Percentiles rank a stretch among this genome's conserved stretches.
phyloP scores from a whole-genome alignment of 257 asterid species.

The Coffea canephora region DNA sequence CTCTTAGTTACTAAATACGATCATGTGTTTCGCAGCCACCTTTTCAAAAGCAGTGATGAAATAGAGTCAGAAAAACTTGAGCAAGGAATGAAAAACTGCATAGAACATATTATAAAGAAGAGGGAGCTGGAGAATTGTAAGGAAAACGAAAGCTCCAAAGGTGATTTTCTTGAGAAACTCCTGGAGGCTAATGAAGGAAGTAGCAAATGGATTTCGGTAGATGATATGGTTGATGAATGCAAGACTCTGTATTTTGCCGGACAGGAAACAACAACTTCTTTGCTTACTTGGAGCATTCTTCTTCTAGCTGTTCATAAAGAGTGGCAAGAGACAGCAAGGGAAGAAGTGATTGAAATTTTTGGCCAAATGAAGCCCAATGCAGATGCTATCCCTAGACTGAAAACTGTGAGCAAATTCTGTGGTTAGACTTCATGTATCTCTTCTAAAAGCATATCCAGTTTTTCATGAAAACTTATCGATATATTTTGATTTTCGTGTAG shows the following conservation, averaged over 20 bases:
- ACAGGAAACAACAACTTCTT: constrained; percentile 61
- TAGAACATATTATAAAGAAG: constrained; percentile 37
- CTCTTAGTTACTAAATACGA: background rate
- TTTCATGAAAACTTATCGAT: background rate
- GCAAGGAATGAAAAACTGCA: constrained; percentile 40
- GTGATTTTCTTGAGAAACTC: constrained; percentile 53
- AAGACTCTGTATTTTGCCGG: constrained; percentile 77
- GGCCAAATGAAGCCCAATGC: constrained; percentile 40
- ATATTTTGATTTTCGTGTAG: constrained; percentile 20
- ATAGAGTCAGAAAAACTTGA: constrained; percentile 58
- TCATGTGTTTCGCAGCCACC: constrained; percentile 26
- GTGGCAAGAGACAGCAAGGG: constrained; percentile 72
- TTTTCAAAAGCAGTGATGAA: constrained; percentile 44
- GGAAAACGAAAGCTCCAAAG: constrained; percentile 10
- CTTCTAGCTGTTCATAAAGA: constrained; percentile 52
- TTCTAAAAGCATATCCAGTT: background rate
- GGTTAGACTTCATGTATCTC: background rate
- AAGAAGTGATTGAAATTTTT: constrained; percentile 40
- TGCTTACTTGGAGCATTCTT: constrained; percentile 62
- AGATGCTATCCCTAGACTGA: constrained; percentile 46
- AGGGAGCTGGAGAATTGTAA: constrained; percentile 24
- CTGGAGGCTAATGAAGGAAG: constrained; percentile 33
- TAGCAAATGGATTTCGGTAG: constrained; percentile 31
- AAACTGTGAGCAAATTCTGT: constrained; percentile 37
- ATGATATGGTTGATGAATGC: constrained; percentile 74